Evolutionary conservation across 2,329 filamentous ascomycete genomes (phyloP).

Genomic region (Cercospora janseana): DNA sequence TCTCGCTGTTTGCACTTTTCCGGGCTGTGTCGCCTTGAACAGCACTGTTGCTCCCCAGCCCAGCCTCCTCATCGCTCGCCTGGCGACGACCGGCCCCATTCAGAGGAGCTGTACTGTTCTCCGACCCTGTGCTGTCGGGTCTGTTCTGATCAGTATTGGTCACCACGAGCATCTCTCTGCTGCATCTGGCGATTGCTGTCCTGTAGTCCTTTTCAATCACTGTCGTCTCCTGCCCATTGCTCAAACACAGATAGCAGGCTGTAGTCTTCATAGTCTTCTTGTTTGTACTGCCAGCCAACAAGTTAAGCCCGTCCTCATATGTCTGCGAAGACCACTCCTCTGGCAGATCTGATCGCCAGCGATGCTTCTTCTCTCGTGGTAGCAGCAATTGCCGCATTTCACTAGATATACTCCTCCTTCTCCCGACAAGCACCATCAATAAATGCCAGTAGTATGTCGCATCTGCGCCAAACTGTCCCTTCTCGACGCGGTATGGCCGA

Average conservation of each 20-base stretch:
- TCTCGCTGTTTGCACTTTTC: slow-evolving; percentile 8
- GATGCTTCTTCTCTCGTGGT: slow-evolving; percentile 22
- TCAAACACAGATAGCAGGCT: slow-evolving; percentile 58
- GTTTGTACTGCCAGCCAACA: slow-evolving; percentile 30
- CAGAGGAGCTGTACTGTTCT: background rate
- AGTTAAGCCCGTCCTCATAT: slow-evolving; percentile 35
- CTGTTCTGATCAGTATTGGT: slow-evolving; percentile 54
- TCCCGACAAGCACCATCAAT: slow-evolving; percentile 54
- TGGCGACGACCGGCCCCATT: background rate
- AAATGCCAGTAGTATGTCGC: slow-evolving; percentile 50
- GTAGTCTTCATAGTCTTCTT: slow-evolving; percentile 44
- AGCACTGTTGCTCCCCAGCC: background rate
- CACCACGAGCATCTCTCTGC: slow-evolving; percentile 53
- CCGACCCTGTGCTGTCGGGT: slow-evolving; percentile 7
- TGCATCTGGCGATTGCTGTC: slow-evolving; percentile 47
- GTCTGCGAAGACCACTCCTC: slow-evolving; percentile 12
- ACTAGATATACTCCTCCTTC: slow-evolving; percentile 54
- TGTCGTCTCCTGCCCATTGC: slow-evolving; percentile 49
- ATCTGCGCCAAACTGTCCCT: slow-evolving; percentile 35
- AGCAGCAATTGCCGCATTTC: slow-evolving; percentile 49
- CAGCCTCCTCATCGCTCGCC: background rate
- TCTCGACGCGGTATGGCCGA: slow-evolving; percentile 49
- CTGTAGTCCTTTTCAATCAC: slow-evolving; percentile 58
- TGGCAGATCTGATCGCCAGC: background rate
- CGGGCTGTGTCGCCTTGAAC: too few species aligned